Base-by-base conservation (phyloP, 306 rosid species). In the Cajanus cajan region DNA sequence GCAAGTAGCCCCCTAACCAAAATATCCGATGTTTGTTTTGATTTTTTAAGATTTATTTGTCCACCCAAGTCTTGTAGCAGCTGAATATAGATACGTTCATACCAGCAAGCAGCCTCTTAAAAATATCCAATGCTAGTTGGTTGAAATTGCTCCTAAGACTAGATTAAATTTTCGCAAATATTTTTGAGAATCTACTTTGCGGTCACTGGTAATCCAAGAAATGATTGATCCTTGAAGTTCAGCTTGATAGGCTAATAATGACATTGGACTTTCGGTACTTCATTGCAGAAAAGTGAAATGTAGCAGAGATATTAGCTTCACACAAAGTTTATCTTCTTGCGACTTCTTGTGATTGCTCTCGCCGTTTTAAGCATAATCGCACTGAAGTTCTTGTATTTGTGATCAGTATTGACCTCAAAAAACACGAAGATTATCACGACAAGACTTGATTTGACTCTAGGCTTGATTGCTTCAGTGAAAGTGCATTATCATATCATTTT, bases 371-470 rank as follows among this genome's bases (percentile, higher is more conserved):
- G 58, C 14, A 65, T 50, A 64, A 76, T 33, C 24, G 40, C 52
- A 64, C 51, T 48, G 50, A 62, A 28, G 11, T 48, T 66, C 44
- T 24, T 40, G 40, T 12, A 68, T 52, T 40, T 55, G 61, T n/a
- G 45, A 39, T 28, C 34, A 39, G 14, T 39, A 21, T 77, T 51
- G 68, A 52, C 68, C 33, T 67, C 15, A 65, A 36, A 25, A 14
- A 64, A 12, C 22, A 13, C 39, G 2, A 78, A 67, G 24, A 40
- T 16, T 48, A 54, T 55, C 76, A 31, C n/a, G 62, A 58, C 40
- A 68, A 41, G 82, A 78, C 77, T 44, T 78, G 77, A 68, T 68
- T 68, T 52, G 81, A 77, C 57, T 24, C 44, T 3, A 12, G 48
- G 1, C 50, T 68, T 78, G 25, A 69, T 33, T 58, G 41, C 18